These are phyloP conservation scores for Crassisporium funariophilum DNA, from an alignment of 768 basidiomycete species.

Conservation along the genomic window DNA sequence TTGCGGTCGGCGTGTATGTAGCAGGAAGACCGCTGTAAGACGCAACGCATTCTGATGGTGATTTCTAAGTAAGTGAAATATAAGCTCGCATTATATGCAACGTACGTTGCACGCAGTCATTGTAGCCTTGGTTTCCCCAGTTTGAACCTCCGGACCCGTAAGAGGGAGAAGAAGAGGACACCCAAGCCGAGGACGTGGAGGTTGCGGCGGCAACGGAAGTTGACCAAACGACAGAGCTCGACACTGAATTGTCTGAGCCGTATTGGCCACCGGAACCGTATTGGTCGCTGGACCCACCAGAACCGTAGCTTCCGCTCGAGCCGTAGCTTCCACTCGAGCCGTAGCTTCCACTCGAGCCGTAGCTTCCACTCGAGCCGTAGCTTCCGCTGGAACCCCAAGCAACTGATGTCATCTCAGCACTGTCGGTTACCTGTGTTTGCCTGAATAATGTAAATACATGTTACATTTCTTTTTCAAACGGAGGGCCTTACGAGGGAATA, in stretches of 20 bases:
- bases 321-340: constrained; percentile 20
- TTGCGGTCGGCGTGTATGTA: constrained; percentile 35
- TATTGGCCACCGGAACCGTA: constrained; percentile 1
- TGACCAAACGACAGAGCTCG: constrained; percentile 9
- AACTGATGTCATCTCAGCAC: constrained; percentile 5
- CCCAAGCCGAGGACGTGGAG: constrained; percentile 16
- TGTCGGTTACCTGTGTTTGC: neutral
- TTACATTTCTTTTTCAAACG: too few species aligned
- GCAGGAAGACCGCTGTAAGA: constrained; percentile 47
- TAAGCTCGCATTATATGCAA: constrained; percentile 9
- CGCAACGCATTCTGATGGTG: constrained; percentile 74
- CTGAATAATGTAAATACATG: neutral
- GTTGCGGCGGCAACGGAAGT: constrained; percentile 13
- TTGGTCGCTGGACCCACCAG: constrained; percentile 17
- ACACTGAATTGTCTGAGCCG: constrained; percentile 4
- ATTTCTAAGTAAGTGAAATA: neutral
- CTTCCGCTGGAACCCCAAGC: constrained; percentile 13
- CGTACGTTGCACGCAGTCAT: constrained; percentile 73
- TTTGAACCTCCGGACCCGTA: constrained; percentile 66
- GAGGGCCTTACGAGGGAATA: constrained; percentile 32
- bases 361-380: constrained; percentile 17
- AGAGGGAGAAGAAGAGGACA: constrained; percentile 41
- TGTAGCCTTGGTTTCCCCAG: constrained; percentile 61
- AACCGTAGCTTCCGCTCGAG: constrained; percentile 22
- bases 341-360: constrained; percentile 21